Percentiles rank a stretch among this genome's conserved stretches.
Conservation (phyloP, 805 yeast genomes). For the Pichia scutulata region DNA sequence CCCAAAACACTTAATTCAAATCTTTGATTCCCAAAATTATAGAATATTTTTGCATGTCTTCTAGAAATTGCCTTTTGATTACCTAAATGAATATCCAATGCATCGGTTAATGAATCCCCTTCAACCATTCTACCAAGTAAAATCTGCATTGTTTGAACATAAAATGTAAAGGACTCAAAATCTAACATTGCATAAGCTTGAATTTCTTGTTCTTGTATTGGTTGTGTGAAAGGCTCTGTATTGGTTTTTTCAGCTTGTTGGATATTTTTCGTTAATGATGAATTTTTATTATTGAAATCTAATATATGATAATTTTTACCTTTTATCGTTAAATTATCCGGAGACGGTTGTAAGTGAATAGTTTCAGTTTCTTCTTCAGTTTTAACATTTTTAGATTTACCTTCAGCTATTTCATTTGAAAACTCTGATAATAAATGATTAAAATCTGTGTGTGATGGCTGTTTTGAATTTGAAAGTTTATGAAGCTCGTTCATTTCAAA, state of each 20-base stretch:
- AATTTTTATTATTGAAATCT: neutral
- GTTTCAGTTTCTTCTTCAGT: conserved; percentile 10
- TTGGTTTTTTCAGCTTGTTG: neutral
- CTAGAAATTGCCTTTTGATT: conserved; percentile 89
- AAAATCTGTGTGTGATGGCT: neutral
- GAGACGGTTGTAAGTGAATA: conserved; percentile 5
- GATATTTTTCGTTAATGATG: neutral
- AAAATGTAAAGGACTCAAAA: conserved; percentile 87
- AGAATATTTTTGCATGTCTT: conserved; percentile 91
- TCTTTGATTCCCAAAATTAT: conserved; percentile 92
- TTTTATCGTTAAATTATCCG: neutral
- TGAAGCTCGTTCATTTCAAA: neutral
- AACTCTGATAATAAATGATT: neutral
- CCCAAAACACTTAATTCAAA: conserved; percentile 90
- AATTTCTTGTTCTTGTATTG: conserved; percentile 25
- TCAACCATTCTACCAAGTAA: conserved; percentile 85
- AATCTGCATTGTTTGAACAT: conserved; percentile 93
- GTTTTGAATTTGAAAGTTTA: neutral
- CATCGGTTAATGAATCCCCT: conserved; percentile 43
- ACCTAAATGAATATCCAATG: conserved; percentile 89
- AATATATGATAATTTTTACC: neutral
- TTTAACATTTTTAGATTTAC: neutral
- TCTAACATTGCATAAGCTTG: conserved; percentile 73
- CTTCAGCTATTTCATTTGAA: neutral
- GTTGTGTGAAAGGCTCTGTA: neutral